Evolutionary conservation across 2,329 filamentous ascomycete genomes (phyloP).

Genomic region (Thermochaetoides dissita): DNA sequence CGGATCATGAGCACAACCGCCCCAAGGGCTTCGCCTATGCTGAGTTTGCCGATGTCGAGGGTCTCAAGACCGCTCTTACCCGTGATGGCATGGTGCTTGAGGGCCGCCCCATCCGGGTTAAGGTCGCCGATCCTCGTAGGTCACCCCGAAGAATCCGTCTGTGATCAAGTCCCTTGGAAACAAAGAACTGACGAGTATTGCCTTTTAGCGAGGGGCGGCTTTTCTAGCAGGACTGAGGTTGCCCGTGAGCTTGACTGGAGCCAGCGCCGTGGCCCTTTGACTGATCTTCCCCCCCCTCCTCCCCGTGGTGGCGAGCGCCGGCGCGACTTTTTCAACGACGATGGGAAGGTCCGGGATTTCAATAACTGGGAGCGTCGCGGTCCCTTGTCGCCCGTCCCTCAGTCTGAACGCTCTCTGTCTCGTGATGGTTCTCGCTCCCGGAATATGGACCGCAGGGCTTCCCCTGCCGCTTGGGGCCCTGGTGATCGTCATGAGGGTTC

Average conservation of each 20-base stretch:
- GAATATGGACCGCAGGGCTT: constrained; percentile 46
- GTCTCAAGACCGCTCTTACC: constrained; percentile 77
- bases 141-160: constrained; percentile 14
- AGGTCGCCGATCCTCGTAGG: constrained; percentile 95
- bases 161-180: neutral
- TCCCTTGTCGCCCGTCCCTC: constrained; percentile 61
- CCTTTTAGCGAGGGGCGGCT: constrained; percentile 61
- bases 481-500: constrained; percentile 48
- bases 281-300: constrained; percentile 25
- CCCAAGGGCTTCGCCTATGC: constrained; percentile 98
- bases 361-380: constrained; percentile 92
- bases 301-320: constrained; percentile 51
- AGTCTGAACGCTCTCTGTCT: constrained; percentile 34
- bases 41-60: constrained; percentile 77
- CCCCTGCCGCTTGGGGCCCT: constrained; percentile 60
- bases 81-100: constrained; percentile 73
- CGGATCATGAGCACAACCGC: constrained; percentile 84
- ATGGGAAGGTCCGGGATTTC: constrained; percentile 68
- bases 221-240: constrained; percentile 31
- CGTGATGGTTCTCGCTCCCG: constrained; percentile 42
- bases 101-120: constrained; percentile 80
- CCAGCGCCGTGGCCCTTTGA: constrained; percentile 16
- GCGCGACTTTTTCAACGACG: constrained; percentile 48
- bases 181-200: constrained; percentile 22
- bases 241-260: constrained; percentile 31